Percentiles rank a stretch among this genome's conserved stretches.
Evolutionary conservation across 345 rosid species (phyloP).

Genomic region (Moricandia moricandioides): DNA sequence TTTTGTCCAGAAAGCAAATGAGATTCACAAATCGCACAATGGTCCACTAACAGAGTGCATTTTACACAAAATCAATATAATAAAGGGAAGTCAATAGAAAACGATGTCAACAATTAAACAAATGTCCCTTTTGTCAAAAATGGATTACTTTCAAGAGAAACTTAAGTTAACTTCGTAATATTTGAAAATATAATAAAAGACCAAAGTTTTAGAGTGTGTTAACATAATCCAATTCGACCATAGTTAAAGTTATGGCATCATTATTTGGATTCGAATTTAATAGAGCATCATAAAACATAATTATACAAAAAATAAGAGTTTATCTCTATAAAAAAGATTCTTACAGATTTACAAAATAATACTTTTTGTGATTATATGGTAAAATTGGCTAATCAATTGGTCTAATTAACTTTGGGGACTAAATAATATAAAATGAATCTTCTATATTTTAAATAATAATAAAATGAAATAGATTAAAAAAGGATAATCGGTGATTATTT

Average conservation of each 20-base stretch:
- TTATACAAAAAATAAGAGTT: background rate
- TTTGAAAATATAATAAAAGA: background rate
- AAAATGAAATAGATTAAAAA: background rate
- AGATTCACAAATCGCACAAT: conserved; percentile 26
- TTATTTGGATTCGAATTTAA: background rate
- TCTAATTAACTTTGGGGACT: background rate
- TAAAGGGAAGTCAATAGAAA: conserved; percentile 13
- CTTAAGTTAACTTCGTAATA: conserved; percentile 3
- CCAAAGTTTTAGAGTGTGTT: background rate
- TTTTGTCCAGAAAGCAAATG: conserved; percentile 28
- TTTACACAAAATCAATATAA: background rate
- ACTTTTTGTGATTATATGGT: background rate
- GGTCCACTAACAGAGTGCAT: conserved; percentile 30
- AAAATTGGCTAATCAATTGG: background rate
- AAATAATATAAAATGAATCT: background rate
- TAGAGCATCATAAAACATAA: background rate
- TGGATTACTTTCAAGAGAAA: background rate
- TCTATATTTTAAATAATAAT: background rate
- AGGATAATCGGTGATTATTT: background rate
- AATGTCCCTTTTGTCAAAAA: background rate
- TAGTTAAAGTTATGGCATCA: background rate
- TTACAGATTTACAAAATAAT: background rate
- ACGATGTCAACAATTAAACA: conserved; percentile 1
- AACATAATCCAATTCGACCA: background rate
- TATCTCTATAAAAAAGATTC: background rate